Base-by-base conservation (phyloP, 345 rosid species). In the Anastatica hierochuntica region DNA sequence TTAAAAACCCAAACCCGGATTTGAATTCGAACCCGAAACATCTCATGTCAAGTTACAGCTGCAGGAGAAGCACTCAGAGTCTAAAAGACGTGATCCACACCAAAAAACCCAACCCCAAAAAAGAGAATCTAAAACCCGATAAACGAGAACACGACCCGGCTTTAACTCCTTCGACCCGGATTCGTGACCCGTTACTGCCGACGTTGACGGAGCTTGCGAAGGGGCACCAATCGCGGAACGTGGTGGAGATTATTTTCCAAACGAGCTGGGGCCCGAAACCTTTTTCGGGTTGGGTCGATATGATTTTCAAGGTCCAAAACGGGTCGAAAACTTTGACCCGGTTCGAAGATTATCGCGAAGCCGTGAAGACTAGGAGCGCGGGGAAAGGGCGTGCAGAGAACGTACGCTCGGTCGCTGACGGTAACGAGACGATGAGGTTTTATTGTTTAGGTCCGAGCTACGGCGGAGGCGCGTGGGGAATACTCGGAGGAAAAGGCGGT, bases 351-450 rank as follows among this genome's bases (percentile, higher is more conserved):
- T 92, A 92, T 56, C 80, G 98, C 0, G 94, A 83, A 51, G 41
- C 43, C 7, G 98, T 92, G 2, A 81, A 84, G 66, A 55, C 66
- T 5, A 75, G 79, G 1, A 77, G 87, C 37, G 76, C 64, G 8
- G 73, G 74, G 26, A 63, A 58, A 23, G 41, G 79, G 34, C 64
- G 78, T 74, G 92, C 80, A 62, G 94, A 81, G 62, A 79, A 79
- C 42, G 90, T 84, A 9, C 69, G 98, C 72, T 87, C 94, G 58
- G 70, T 74, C 1, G 96, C 98, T 3, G 98, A 92, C 29, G 98
- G 98, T 17, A 92, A 92, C 63, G 98, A 92, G 76, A 81, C 87
- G 38, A 92, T 92, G 98, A 78, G 96, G 70, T 92, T 92, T 61
- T 78, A 79, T 15, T 82, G 86, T 58, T 53, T 81, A 46, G 98